phyloP scores from a whole-genome alignment of 768 basidiomycete species.

The Russula griseocarnosa region DNA sequence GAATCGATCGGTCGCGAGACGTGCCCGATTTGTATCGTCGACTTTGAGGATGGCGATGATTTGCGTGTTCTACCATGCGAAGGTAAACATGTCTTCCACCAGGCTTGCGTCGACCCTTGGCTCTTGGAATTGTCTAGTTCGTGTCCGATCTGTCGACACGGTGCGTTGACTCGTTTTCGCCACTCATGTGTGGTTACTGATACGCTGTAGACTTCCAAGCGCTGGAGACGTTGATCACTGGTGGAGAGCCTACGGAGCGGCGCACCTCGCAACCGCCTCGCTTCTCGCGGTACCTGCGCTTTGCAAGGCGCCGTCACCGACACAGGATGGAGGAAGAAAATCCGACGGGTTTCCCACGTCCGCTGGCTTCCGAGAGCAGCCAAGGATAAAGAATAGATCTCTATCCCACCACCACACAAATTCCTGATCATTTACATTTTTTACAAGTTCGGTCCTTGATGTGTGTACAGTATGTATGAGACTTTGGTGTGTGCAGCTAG shows the following conservation, averaged over 20 bases:
- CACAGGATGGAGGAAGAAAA: slow-evolving; percentile 29
- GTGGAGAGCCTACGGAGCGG: slow-evolving; percentile 23
- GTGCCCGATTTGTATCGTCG: slow-evolving; percentile 92
- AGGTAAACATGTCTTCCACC: slow-evolving; percentile 87
- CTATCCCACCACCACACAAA: neutral
- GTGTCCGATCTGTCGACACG: slow-evolving; percentile 90
- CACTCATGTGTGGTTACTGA: neutral
- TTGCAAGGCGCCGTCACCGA: slow-evolving; percentile 33
- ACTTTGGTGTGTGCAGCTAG: neutral
- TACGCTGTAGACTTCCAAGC: slow-evolving; percentile 36
- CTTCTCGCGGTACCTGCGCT: slow-evolving; percentile 37
- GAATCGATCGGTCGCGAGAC: slow-evolving; percentile 74
- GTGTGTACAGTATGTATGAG: neutral
- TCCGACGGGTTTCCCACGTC: slow-evolving; percentile 31
- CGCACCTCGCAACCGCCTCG: slow-evolving; percentile 31
- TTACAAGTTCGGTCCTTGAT: neutral
- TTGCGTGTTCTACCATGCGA: slow-evolving; percentile 88
- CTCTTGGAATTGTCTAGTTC: slow-evolving; percentile 83
- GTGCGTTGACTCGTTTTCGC: slow-evolving; percentile 39
- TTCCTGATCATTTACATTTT: neutral
- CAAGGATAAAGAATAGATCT: neutral
- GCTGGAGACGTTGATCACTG: slow-evolving; percentile 35
- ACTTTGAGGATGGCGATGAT: slow-evolving; percentile 93
- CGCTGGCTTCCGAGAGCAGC: slow-evolving; percentile 25
- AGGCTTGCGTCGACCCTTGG: slow-evolving; percentile 90